Conservation (phyloP, 352 stramenopile genomes). For the Globisporangium canariense region DNA sequence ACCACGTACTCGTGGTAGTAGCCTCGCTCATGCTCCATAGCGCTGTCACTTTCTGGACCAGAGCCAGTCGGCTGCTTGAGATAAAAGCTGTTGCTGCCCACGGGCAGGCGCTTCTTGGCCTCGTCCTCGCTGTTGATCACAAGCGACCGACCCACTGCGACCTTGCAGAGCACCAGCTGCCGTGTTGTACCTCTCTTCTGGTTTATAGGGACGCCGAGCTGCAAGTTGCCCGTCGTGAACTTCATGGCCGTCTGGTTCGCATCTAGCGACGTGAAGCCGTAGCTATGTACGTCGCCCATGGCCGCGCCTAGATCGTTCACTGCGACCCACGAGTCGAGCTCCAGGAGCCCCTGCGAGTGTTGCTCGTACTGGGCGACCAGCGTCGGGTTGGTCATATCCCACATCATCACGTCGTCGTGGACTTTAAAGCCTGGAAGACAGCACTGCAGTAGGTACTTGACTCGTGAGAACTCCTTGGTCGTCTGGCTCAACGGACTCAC, state of each 20-base stretch:
- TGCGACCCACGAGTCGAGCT: constrained; percentile 74
- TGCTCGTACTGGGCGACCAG: constrained; percentile 59
- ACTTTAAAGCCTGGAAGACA: constrained; percentile 50
- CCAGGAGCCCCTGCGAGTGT: constrained; percentile 40
- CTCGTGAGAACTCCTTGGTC: constrained; percentile 54
- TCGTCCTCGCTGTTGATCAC: constrained; percentile 46
- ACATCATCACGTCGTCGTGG: constrained; percentile 59
- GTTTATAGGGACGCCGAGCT: constrained; percentile 21
- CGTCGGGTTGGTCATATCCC: constrained; percentile 67
- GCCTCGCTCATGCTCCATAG: constrained; percentile 20
- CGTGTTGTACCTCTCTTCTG: constrained; percentile 21
- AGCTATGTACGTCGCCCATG: constrained; percentile 51
- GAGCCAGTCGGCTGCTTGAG: constrained; percentile 18
- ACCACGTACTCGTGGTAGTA: constrained; percentile 83
- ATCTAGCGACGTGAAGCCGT: constrained; percentile 48
- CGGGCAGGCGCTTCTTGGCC: constrained; percentile 35
- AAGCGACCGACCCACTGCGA: constrained; percentile 62
- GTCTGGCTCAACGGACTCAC: constrained; percentile 39
- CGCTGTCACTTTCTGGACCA: constrained; percentile 10
- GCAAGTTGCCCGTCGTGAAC: constrained; percentile 61
- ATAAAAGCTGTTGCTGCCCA: constrained; percentile 76
- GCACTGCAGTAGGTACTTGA: constrained; percentile 66
- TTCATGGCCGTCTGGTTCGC: constrained; percentile 50
- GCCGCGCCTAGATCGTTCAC: constrained; percentile 61
- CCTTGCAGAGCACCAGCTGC: constrained; percentile 74